phyloP scores from a whole-genome alignment of 2,329 filamentous ascomycete genomes.

The Fusarium coicis region DNA sequence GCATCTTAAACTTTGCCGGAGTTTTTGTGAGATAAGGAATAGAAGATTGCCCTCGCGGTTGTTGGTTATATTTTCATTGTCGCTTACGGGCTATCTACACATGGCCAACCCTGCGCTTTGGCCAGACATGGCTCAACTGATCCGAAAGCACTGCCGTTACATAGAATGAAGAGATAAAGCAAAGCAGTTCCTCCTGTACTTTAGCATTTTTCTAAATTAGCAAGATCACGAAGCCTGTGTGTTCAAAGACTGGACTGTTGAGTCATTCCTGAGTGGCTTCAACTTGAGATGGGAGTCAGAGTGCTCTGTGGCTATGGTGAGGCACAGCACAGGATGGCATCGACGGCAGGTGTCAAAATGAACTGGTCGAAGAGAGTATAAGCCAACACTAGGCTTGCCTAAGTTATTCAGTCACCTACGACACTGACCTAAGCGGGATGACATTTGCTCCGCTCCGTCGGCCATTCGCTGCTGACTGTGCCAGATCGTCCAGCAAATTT shows the following conservation, averaged over 20 bases:
- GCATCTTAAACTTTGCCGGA: neutral
- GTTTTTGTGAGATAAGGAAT: too few relatives aligned
- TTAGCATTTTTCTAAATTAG: neutral
- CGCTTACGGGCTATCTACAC: too few relatives aligned
- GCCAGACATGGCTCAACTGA: neutral
- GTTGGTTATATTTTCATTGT: neutral
- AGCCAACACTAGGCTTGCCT: neutral
- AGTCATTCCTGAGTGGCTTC: neutral
- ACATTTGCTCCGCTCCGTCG: neutral
- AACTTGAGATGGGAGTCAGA: too few relatives aligned
- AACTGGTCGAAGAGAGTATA: rapidly evolving
- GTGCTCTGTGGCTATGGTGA: neutral
- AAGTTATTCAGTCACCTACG: neutral
- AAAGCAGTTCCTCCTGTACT: too few relatives aligned
- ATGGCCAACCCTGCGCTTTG: neutral
- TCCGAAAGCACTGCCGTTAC: too few relatives aligned
- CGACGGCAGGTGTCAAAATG: rapidly evolving
- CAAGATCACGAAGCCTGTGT: too few relatives aligned
- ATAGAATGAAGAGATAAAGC: too few relatives aligned
- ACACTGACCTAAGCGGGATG: neutral
- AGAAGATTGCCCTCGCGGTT: neutral
- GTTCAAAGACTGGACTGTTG: neutral
- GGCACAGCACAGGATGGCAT: neutral
- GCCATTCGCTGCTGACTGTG: neutral
- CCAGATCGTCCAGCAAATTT: neutral